Base-by-base conservation (phyloP, 176 grass and related monocot genomes). In the Rhynchospora pubera region DNA sequence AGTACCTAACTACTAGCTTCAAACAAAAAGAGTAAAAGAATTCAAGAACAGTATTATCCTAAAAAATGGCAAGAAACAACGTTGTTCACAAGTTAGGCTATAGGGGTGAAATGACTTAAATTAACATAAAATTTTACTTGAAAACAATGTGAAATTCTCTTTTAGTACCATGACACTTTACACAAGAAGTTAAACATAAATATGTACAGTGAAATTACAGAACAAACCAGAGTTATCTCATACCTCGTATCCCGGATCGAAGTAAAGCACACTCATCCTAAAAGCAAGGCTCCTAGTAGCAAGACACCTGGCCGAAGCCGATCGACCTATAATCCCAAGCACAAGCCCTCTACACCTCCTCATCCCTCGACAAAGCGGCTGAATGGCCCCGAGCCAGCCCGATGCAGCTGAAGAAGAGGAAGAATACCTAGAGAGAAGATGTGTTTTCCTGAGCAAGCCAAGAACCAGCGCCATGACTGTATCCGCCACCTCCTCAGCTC, bases 381-480 rank as follows among this genome's bases (percentile, higher is more conserved):
- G 92, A 71, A 91, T 88, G 55, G 90, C 80, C 21, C 95, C 92
- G 18, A 97, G 85, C 90, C 92, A 94, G 0, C 90, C 94, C 0
- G 90, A 88, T 0, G 94, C 91, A 62, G 90, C 82, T 5, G 90
- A 85, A 18, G 28, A 82, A 19, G 94, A 91, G 7, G 94, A 94
- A 14, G 87, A 89, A 26, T 92, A 87, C 56, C 88, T 89, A 19
- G 95, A 94, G 7, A 97, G 88, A 0, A 97, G 88, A 77, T 94
- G 95, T 15, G 92, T 97, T 42, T 93, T 82, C 61, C 92, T 90
- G 21, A 97, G 85, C 72, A 97, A 89, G 5, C 90, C 90, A 28
- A 94, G 90, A 80, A 97, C 85, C 44, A 97, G 92, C 51, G 95
- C 95, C 95, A 94, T 97, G 80, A 97, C 90, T 57, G 90, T 97